Conservation (phyloP, 208 protist genomes). For the Jaenimonas drosophilae region DNA sequence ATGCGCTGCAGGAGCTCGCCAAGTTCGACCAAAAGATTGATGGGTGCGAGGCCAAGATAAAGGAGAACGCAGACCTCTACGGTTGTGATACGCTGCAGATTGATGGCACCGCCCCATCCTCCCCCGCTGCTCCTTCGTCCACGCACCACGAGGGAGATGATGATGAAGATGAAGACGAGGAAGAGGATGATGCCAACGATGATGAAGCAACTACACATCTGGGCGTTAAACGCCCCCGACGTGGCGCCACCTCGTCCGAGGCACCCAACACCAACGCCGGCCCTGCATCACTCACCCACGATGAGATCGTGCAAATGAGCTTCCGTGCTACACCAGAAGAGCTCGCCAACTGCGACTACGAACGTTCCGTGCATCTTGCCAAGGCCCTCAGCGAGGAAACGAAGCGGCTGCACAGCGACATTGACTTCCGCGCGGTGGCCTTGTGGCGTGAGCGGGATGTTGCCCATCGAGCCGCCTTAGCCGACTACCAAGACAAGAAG, state of each 20-base stretch:
- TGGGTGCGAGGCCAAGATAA: slow-evolving; percentile 76
- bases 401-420: slow-evolving; percentile 61
- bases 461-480: slow-evolving; percentile 48
- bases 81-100: slow-evolving; percentile 71
- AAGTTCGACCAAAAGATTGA: slow-evolving; percentile 88
- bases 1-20: slow-evolving; percentile 68
- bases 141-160: slow-evolving; percentile 1
- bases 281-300: slow-evolving; percentile 1
- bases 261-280: background rate
- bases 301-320: slow-evolving; percentile 35
- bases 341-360: slow-evolving; percentile 67
- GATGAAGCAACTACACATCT: slow-evolving; percentile 1
- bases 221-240: background rate
- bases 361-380: slow-evolving; percentile 78
- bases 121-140: too few species aligned
- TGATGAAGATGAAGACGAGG: slow-evolving; percentile 14
- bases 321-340: slow-evolving; percentile 65
- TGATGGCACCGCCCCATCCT: slow-evolving; percentile 1
- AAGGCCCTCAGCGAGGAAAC: slow-evolving; percentile 86
- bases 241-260: slow-evolving; percentile 1
- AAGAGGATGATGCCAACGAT: slow-evolving; percentile 11
- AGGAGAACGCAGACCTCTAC: slow-evolving; percentile 80
- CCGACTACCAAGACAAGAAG: slow-evolving; percentile 48
- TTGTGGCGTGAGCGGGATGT: slow-evolving; percentile 93
- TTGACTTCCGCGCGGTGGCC: slow-evolving; percentile 93